phyloP scores from a whole-genome alignment of 345 rosid species.

The Eucalyptus pauciflora region DNA sequence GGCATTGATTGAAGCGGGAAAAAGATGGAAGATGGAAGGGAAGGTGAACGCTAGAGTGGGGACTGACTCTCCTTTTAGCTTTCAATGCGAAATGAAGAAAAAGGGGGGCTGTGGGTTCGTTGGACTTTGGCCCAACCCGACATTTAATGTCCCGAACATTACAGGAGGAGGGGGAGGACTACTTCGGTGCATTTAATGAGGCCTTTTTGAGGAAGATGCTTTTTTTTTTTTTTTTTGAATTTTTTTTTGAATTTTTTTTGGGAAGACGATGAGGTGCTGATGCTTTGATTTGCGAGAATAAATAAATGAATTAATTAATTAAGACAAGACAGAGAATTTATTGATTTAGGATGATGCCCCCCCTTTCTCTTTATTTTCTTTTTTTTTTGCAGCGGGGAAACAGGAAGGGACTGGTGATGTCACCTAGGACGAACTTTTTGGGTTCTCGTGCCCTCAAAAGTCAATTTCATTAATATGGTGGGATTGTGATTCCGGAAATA shows the following conservation, averaged over 20 bases:
- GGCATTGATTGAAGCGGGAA: not conserved
- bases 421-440: not conserved
- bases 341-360: not conserved
- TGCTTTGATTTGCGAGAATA: not conserved
- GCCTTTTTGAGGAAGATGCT: not conserved
- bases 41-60: not conserved
- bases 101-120: not conserved
- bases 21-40: not conserved
- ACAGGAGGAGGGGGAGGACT: not conserved
- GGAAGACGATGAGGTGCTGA: not conserved
- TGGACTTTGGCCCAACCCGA: not conserved
- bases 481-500: not conserved
- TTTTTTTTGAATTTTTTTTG: not conserved
- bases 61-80: not conserved
- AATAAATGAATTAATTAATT: not conserved
- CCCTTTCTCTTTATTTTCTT: not conserved
- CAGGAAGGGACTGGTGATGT: not conserved
- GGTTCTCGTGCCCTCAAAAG: not conserved
- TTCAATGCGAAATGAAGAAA: not conserved
- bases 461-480: not conserved
- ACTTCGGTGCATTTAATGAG: not conserved
- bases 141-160: not conserved
- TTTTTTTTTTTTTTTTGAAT: no score
- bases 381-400: not conserved
- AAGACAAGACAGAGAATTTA: not conserved